Conservation (phyloP, 345 rosid species). For the Lumnitzera littorea region DNA sequence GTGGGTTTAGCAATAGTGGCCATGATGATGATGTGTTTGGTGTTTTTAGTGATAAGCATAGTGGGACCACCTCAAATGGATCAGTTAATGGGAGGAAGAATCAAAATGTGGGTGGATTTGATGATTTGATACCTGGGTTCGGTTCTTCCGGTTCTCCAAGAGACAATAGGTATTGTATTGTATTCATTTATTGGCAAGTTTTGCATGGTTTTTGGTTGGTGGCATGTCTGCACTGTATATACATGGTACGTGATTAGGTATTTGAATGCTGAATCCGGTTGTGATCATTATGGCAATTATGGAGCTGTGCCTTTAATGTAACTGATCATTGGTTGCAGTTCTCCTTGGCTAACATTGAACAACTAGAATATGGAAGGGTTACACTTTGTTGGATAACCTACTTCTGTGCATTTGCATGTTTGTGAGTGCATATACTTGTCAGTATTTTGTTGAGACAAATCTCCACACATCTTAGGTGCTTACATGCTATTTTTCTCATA, state of each 20-base stretch:
- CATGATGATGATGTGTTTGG: constrained; percentile 6
- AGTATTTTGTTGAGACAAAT: too few species aligned
- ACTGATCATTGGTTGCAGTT: too few species aligned
- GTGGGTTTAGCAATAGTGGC: constrained; percentile 20
- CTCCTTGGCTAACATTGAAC: too few species aligned
- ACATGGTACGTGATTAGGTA: neutral
- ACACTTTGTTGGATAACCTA: too few species aligned
- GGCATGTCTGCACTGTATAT: neutral
- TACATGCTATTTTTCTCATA: too few species aligned
- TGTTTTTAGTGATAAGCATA: neutral
- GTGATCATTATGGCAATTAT: too few species aligned
- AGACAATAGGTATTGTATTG: constrained; percentile 15
- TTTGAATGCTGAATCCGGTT: neutral
- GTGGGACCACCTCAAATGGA: constrained; percentile 8
- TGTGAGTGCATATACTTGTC: too few species aligned
- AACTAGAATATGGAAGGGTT: too few species aligned
- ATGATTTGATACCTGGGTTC: constrained; percentile 79
- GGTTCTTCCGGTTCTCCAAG: constrained; percentile 45
- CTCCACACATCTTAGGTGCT: too few species aligned
- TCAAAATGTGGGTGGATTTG: constrained; percentile 27
- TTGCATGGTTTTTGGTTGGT: neutral
- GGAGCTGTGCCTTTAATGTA: too few species aligned
- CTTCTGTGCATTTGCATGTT: too few species aligned
- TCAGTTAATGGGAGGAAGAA: constrained; percentile 13
- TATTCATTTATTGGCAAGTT: neutral